These are phyloP conservation scores for Asparagopsis taxiformis DNA, from an alignment of 31 red algal species.

Conservation along the genomic window DNA sequence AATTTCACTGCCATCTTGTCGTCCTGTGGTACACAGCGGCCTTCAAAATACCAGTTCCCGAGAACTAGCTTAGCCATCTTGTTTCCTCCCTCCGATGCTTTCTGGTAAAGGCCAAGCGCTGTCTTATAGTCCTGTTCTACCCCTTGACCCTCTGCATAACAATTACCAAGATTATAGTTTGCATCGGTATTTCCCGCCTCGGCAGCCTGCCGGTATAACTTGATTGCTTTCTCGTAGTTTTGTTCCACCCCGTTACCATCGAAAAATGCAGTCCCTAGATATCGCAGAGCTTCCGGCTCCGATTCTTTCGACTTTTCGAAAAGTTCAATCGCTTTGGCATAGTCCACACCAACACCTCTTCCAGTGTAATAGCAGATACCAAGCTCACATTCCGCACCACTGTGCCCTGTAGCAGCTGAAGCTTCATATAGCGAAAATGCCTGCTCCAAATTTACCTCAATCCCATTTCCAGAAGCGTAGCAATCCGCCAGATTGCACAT, in stretches of 20 bases:
- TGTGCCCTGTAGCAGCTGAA: constrained; percentile 32
- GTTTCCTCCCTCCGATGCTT: constrained; percentile 45
- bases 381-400: constrained; percentile 54
- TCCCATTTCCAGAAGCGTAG: constrained; percentile 48
- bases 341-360: constrained; percentile 40
- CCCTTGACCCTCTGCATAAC: constrained; percentile 31
- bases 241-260: constrained; percentile 59
- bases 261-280: constrained; percentile 45
- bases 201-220: constrained; percentile 24
- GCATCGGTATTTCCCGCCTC: constrained; percentile 30
- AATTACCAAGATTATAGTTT: constrained; percentile 22
- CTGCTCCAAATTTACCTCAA: constrained; percentile 34
- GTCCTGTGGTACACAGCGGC: constrained; percentile 56
- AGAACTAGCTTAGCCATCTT: constrained; percentile 34
- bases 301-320: constrained; percentile 23
- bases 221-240: constrained; percentile 29
- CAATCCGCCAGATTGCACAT: constrained; percentile 63
- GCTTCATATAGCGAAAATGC: constrained; percentile 52
- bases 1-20: constrained; percentile 23
- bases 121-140: constrained; percentile 32
- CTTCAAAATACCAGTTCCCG: constrained; percentile 49
- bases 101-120: constrained; percentile 15
- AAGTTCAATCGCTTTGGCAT: constrained; percentile 37
- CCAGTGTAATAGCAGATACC: constrained; percentile 64
- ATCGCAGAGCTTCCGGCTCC: constrained; percentile 53